Percentiles rank a stretch among this genome's conserved stretches.
These are phyloP conservation scores for Talaromyces albobiverticillius DNA, from an alignment of 2,329 filamentous ascomycete genomes.

Conservation along the genomic window DNA sequence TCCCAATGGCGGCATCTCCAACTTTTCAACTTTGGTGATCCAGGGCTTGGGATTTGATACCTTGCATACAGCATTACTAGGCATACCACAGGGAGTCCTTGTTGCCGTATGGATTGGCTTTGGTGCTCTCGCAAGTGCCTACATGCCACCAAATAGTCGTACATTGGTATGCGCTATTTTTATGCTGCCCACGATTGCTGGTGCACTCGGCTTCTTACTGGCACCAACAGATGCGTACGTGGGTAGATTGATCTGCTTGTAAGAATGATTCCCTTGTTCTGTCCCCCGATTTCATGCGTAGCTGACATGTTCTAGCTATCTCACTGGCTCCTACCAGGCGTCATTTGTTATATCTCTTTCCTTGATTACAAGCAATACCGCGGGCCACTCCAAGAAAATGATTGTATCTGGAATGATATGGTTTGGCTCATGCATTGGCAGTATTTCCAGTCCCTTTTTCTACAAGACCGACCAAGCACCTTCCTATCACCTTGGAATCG, in stretches of 20 bases:
- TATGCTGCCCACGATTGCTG: constrained; percentile 23
- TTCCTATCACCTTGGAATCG: constrained; percentile 22
- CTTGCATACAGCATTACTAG: constrained; percentile 33
- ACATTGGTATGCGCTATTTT: constrained; percentile 20
- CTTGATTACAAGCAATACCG: constrained; percentile 27
- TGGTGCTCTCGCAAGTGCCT: constrained; percentile 19
- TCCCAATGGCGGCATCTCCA: constrained; percentile 31
- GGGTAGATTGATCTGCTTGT: constrained; percentile 22
- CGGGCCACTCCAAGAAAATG: constrained; percentile 32
- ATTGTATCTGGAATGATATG: constrained; percentile 28
- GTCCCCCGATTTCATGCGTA: too few species aligned
- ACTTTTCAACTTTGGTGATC: constrained; percentile 29
- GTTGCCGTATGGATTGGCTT: constrained; percentile 25
- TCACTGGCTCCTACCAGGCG: constrained; percentile 28
- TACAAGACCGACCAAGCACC: constrained; percentile 26
- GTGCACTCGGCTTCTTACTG: constrained; percentile 20
- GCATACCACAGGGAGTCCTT: constrained; percentile 36
- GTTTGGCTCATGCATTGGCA: constrained; percentile 24
- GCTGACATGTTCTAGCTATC: constrained; percentile 23
- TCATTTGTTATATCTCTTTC: constrained; percentile 29
- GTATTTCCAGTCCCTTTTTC: constrained; percentile 28
- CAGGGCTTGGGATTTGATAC: constrained; percentile 43
- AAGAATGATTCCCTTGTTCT: too few species aligned
- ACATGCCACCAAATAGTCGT: constrained; percentile 21
- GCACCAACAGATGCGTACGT: constrained; percentile 16